phyloP scores from a whole-genome alignment of 805 yeast genomes.

The Clavispora vitiphila region DNA sequence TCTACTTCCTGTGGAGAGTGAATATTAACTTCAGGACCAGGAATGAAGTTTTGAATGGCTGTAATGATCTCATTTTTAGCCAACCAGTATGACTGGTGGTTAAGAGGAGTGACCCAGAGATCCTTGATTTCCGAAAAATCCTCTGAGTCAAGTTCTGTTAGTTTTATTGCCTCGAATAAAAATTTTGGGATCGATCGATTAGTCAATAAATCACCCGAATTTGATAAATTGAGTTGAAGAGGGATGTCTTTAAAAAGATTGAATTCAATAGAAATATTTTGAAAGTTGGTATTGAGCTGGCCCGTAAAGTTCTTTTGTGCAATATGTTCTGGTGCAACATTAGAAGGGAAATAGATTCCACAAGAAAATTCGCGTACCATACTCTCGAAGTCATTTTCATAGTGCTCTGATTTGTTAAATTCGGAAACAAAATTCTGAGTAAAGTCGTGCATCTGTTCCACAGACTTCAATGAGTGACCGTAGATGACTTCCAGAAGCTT shows the following conservation, averaged over 20 bases:
- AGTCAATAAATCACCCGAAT: slow-evolving; percentile 3
- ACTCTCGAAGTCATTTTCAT: slow-evolving; percentile 20
- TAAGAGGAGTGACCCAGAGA: slow-evolving; percentile 28
- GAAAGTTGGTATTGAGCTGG: slow-evolving; percentile 29
- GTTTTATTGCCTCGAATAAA: slow-evolving; percentile 18
- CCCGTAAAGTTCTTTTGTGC: slow-evolving; percentile 17
- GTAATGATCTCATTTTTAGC: slow-evolving; percentile 26
- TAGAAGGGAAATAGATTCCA: slow-evolving; percentile 38
- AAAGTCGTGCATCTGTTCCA: slow-evolving; percentile 20
- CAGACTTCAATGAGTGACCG: slow-evolving; percentile 21
- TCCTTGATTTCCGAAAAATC: slow-evolving; percentile 3
- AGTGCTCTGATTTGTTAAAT: slow-evolving; percentile 17
- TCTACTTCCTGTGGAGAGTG: slow-evolving; percentile 21
- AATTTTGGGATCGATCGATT: slow-evolving; percentile 31
- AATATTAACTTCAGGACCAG: slow-evolving; percentile 4
- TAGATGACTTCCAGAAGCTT: slow-evolving; percentile 30
- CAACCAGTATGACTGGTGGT: slow-evolving; percentile 31
- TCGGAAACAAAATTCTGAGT: slow-evolving; percentile 18
- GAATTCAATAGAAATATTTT: slow-evolving; percentile 33
- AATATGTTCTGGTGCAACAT: slow-evolving; percentile 24
- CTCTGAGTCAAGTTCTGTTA: slow-evolving; percentile 10
- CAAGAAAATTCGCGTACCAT: slow-evolving; percentile 24
- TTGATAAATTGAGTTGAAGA: slow-evolving; percentile 24
- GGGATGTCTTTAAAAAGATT: slow-evolving; percentile 38
- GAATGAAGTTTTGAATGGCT: slow-evolving; percentile 17